phyloP scores from a whole-genome alignment of 2,329 filamentous ascomycete species.

The Didymella segeticola region DNA sequence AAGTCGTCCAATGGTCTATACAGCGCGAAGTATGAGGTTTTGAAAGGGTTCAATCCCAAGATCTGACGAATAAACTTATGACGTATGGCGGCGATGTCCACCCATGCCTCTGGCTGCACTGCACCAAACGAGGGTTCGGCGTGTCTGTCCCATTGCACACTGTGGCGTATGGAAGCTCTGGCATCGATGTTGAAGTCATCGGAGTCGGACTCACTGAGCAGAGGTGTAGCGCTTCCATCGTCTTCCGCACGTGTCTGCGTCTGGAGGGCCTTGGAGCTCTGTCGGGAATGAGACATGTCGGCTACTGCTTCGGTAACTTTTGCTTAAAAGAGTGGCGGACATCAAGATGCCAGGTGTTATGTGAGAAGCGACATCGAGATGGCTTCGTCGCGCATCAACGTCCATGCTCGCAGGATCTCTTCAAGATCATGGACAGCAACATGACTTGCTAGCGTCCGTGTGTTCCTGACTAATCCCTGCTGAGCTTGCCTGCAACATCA shows the following conservation, averaged over 20 bases:
- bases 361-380: background rate
- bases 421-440: background rate
- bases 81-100: slow-evolving; percentile 38
- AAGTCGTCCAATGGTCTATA: slow-evolving; percentile 54
- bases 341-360: slow-evolving; percentile 1
- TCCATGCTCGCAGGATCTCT: slow-evolving; percentile 5
- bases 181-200: slow-evolving; percentile 27
- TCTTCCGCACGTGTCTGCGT: slow-evolving; percentile 20
- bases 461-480: slow-evolving; percentile 12
- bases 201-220: slow-evolving; percentile 27
- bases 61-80: slow-evolving; percentile 48
- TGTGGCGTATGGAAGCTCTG: slow-evolving; percentile 25
- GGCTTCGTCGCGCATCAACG: background rate
- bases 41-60: slow-evolving; percentile 53
- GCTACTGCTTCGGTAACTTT: slow-evolving; percentile 1
- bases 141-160: slow-evolving; percentile 42
- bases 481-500: background rate
- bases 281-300: slow-evolving; percentile 15
- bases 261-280: slow-evolving; percentile 11
- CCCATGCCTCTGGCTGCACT: slow-evolving; percentile 43
- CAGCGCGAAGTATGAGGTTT: slow-evolving; percentile 58
- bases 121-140: slow-evolving; percentile 46
- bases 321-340: background rate
- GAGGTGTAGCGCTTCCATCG: slow-evolving; percentile 25
- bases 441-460: background rate